Evolutionary conservation across 352 stramenopile genomes (phyloP).

Genomic region (Phytophthora multivora): DNA sequence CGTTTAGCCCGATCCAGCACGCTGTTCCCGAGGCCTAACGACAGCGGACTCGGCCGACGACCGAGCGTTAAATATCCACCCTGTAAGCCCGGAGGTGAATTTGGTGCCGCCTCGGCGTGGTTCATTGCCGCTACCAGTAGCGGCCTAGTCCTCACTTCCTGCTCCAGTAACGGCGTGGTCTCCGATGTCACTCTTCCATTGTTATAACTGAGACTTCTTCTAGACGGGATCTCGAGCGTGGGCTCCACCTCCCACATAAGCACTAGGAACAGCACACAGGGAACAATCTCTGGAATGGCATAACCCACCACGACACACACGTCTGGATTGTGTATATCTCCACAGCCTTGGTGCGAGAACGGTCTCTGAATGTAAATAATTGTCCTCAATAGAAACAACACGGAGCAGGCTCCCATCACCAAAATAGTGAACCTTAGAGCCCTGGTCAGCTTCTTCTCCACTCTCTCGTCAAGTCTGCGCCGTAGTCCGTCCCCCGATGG

Average conservation of each 20-base stretch:
- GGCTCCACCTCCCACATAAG: slow-evolving; percentile 90
- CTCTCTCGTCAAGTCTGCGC: slow-evolving; percentile 57
- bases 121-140: slow-evolving; percentile 22
- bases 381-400: slow-evolving; percentile 71
- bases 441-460: slow-evolving; percentile 74
- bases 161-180: slow-evolving; percentile 57
- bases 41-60: slow-evolving; percentile 64
- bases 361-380: slow-evolving; percentile 84
- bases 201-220: slow-evolving; percentile 54
- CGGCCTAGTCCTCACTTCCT: slow-evolving; percentile 27
- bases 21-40: slow-evolving; percentile 54
- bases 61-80: slow-evolving; percentile 29
- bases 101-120: neutral
- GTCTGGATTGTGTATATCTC: slow-evolving; percentile 61
- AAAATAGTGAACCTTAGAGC: slow-evolving; percentile 73
- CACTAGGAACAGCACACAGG: slow-evolving; percentile 75
- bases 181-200: slow-evolving; percentile 39
- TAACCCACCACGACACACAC: slow-evolving; percentile 79
- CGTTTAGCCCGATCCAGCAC: slow-evolving; percentile 55
- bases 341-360: slow-evolving; percentile 77
- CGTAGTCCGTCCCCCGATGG: slow-evolving; percentile 47
- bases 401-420: slow-evolving; percentile 72
- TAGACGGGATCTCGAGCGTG: slow-evolving; percentile 63
- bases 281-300: slow-evolving; percentile 70
- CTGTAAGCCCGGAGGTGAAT: slow-evolving; percentile 16